These are phyloP conservation scores for Globisporangium parvum DNA, from an alignment of 352 stramenopile genomes.

Conservation along the genomic window DNA sequence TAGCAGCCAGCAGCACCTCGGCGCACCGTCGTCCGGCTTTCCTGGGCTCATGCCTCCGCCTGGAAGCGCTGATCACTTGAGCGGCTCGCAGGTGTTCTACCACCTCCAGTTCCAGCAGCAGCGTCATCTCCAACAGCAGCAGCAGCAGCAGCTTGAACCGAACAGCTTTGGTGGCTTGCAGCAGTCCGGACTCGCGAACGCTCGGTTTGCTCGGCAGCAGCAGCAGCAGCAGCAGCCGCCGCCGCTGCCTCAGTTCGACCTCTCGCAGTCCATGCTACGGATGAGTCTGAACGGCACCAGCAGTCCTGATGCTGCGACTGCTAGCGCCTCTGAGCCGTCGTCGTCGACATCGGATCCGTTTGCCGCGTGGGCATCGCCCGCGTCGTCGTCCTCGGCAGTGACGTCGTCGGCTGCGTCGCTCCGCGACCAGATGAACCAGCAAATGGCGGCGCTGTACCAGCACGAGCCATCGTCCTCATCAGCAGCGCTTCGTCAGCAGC, in stretches of 20 bases:
- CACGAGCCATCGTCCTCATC: slow-evolving; percentile 7
- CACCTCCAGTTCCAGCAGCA: slow-evolving; percentile 43
- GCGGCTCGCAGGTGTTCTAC: slow-evolving; percentile 19
- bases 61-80: not conserved
- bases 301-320: not conserved
- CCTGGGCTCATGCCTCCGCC: not conserved
- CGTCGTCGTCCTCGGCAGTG: not conserved
- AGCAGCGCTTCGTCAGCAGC: slow-evolving; percentile 8
- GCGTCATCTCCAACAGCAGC: slow-evolving; percentile 24
- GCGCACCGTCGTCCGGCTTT: no score
- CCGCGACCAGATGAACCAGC: slow-evolving; percentile 72
- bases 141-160: slow-evolving; percentile 17
- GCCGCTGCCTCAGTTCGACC: slow-evolving; percentile 20
- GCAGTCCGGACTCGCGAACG: not conserved
- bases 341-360: slow-evolving; percentile 16
- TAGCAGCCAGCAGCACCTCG: not conserved
- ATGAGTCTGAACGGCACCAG: slow-evolving; percentile 20
- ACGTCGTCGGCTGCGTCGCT: slow-evolving; percentile 17
- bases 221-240: slow-evolving; percentile 1
- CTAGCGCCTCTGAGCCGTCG: slow-evolving; percentile 4
- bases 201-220: not conserved
- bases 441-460: slow-evolving; percentile 72
- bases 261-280: slow-evolving; percentile 39
- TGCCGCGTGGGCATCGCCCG: slow-evolving; percentile 5
- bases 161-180: slow-evolving; percentile 18